These are phyloP conservation scores for Trichoderma lentiforme DNA, from an alignment of 2,329 filamentous ascomycete genomes.

Conservation along the genomic window DNA sequence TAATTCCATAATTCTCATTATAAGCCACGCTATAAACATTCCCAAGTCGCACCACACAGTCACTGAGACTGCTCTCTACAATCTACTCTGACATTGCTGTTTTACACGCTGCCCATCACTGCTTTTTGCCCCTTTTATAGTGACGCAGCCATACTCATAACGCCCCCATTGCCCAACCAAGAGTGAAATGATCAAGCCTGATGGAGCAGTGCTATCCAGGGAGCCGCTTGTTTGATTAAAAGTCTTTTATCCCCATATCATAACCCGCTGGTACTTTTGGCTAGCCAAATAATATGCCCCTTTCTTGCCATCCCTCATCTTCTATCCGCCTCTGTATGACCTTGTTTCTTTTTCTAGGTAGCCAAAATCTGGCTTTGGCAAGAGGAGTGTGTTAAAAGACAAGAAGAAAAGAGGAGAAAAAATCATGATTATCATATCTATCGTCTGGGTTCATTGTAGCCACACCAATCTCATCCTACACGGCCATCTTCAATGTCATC, in stretches of 20 bases:
- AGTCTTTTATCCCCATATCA: not conserved
- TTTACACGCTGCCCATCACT: not conserved
- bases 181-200: not conserved
- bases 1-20: not conserved
- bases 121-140: not conserved
- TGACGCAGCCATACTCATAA: not conserved
- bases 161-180: not conserved
- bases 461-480: not conserved
- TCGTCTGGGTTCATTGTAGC: not conserved
- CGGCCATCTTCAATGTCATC: not conserved
- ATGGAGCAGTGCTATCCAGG: not conserved
- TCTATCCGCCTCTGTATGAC: not conserved
- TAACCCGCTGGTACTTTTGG: not conserved
- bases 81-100: not conserved
- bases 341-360: not conserved
- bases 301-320: not conserved
- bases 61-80: slow-evolving; percentile 8
- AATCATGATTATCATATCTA: not conserved
- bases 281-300: not conserved
- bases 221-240: not conserved
- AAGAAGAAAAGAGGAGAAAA: not conserved
- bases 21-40: not conserved
- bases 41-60: not conserved
- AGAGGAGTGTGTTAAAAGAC: not conserved
- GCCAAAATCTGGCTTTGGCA: not conserved